Conservation (phyloP, 192 early-diverging fungal genomes). For the Coemansia sp. region DNA sequence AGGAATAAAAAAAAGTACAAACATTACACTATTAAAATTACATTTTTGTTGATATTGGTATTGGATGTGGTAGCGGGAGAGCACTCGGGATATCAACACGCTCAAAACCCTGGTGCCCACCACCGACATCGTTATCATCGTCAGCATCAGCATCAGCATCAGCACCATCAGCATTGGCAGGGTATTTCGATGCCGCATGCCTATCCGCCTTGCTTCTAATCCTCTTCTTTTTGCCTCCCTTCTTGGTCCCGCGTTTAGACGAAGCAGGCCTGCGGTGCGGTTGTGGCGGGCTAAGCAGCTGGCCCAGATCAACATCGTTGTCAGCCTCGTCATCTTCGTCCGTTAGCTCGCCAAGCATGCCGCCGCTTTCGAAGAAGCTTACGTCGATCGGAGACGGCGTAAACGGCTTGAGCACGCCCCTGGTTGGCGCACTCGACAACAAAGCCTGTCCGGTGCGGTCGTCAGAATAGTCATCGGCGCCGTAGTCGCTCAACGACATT, state of each 20-base stretch:
- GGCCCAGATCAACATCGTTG: not conserved
- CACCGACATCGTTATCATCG: no score
- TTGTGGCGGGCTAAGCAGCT: not conserved
- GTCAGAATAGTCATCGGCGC: not conserved
- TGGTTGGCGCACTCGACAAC: conserved; percentile 8
- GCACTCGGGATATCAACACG: conserved; percentile 19
- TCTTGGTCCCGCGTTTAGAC: conserved; percentile 12
- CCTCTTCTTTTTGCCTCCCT: conserved; percentile 30
- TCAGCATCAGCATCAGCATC: no score
- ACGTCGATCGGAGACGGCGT: conserved; percentile 34
- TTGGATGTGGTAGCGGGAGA: conserved; percentile 29
- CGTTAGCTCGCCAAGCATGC: conserved; percentile 13
- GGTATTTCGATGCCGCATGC: conserved; percentile 12
- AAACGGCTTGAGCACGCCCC: conserved; percentile 52
- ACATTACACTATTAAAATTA: conserved; percentile 39
- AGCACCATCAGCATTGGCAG: not conserved
- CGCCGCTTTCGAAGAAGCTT: conserved; percentile 16
- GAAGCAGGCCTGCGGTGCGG: not conserved
- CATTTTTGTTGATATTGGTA: conserved; percentile 38
- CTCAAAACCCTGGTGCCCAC: not conserved
- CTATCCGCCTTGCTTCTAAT: conserved; percentile 8
- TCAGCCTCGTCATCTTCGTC: conserved; percentile 2
- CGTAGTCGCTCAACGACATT: not conserved
- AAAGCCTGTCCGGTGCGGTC: not conserved
- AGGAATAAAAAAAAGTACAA: conserved; percentile 7